phyloP scores from a whole-genome alignment of 352 stramenopile species.

The Phytophthora cajani region DNA sequence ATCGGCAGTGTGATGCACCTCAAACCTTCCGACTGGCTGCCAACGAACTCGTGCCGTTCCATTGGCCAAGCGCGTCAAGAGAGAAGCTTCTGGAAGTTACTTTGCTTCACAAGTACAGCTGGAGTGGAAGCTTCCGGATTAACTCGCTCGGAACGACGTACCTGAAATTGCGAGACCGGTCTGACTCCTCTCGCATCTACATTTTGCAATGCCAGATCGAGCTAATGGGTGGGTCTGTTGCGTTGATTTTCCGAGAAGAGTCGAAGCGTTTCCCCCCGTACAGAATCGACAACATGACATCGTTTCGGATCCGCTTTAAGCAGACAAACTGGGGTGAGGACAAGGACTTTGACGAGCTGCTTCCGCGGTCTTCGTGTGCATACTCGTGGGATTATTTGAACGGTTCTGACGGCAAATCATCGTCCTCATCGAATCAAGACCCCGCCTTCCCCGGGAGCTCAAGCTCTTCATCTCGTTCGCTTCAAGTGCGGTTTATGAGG shows the following conservation, averaged over 20 bases:
- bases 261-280: constrained; percentile 89
- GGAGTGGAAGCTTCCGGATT: constrained; percentile 88
- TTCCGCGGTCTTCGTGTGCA: constrained; percentile 72
- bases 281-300: constrained; percentile 93
- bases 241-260: constrained; percentile 86
- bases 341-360: constrained; percentile 79
- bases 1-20: constrained; percentile 77
- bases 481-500: constrained; percentile 90
- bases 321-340: constrained; percentile 79
- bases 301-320: constrained; percentile 88
- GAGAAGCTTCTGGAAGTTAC: constrained; percentile 89
- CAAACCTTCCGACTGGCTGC: constrained; percentile 74
- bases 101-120: constrained; percentile 81
- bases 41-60: constrained; percentile 85
- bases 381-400: constrained; percentile 90
- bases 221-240: constrained; percentile 85
- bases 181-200: constrained; percentile 80
- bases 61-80: constrained; percentile 80
- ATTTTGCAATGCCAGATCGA: constrained; percentile 91
- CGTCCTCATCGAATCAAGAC: constrained; percentile 63
- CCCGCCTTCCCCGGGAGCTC: constrained; percentile 66
- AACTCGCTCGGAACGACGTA: constrained; percentile 88
- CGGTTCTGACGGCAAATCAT: constrained; percentile 66
- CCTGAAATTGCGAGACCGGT: constrained; percentile 81
- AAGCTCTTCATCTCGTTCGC: constrained; percentile 62